These are phyloP conservation scores for Mitragyna speciosa DNA, from an alignment of 257 asterid genomes.

Conservation along the genomic window DNA sequence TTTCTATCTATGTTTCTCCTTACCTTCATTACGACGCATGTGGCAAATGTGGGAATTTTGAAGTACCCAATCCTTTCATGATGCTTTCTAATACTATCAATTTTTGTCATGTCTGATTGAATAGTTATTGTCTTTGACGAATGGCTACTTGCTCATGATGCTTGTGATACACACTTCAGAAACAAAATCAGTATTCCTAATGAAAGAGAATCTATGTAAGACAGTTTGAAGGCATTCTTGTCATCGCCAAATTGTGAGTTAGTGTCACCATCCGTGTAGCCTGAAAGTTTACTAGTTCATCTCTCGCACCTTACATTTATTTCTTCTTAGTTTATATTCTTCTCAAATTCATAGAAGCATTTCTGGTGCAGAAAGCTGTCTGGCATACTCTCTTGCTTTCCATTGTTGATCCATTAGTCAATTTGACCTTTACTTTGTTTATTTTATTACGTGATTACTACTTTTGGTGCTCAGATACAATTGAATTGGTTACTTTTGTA, in stretches of 20 bases:
- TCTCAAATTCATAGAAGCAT: neutral
- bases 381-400: neutral
- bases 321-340: neutral
- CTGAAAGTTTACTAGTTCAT: neutral
- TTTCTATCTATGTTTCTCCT: neutral
- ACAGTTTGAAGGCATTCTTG: neutral
- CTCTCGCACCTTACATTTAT: neutral
- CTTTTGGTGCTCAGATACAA: neutral
- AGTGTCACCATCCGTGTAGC: neutral
- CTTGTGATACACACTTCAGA: neutral
- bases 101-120: neutral
- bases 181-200: neutral
- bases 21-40: neutral
- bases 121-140: neutral
- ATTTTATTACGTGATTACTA: neutral
- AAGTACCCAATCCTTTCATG: neutral
- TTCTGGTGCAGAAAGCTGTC: neutral
- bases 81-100: neutral
- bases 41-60: neutral
- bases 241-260: neutral
- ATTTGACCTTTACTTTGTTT: neutral
- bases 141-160: neutral
- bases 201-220: neutral
- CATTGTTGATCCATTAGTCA: neutral
- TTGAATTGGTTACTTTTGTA: neutral